Conservation (phyloP, 768 basidiomycete genomes). For the Tylopilus vinaceipallidus region DNA sequence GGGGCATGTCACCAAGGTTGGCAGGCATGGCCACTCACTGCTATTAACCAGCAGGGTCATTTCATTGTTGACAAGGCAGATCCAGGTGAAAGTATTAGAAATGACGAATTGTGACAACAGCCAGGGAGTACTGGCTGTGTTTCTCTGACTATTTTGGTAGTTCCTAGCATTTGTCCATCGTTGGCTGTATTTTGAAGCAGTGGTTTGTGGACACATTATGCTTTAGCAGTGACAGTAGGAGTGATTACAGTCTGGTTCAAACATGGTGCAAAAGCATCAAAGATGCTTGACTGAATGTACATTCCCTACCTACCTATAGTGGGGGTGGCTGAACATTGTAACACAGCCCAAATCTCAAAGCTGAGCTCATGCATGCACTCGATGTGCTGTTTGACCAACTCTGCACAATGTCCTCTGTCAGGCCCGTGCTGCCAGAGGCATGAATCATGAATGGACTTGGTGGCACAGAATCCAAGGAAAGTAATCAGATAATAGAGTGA, state of each 20-base stretch:
- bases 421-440: slow-evolving; percentile 79
- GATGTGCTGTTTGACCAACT: slow-evolving; percentile 75
- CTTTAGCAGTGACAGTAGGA: neutral
- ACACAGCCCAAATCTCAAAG: slow-evolving; percentile 63
- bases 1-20: neutral
- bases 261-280: slow-evolving; percentile 1
- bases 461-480: slow-evolving; percentile 82
- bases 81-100: neutral
- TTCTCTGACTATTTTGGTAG: neutral
- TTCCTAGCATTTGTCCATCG: neutral
- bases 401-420: slow-evolving; percentile 77
- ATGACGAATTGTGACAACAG: neutral
- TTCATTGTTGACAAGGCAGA: neutral
- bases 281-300: neutral
- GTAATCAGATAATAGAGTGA: neutral
- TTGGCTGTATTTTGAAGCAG: slow-evolving; percentile 1
- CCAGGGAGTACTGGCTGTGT: neutral
- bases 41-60: neutral
- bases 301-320: neutral
- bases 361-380: slow-evolving; percentile 91
- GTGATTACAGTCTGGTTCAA: neutral
- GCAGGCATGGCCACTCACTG: neutral
- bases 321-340: neutral
- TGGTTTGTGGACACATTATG: slow-evolving; percentile 1
- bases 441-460: slow-evolving; percentile 88